These are phyloP conservation scores for Nothopassalora personata DNA, from an alignment of 2,329 filamentous ascomycete genomes.

Conservation along the genomic window DNA sequence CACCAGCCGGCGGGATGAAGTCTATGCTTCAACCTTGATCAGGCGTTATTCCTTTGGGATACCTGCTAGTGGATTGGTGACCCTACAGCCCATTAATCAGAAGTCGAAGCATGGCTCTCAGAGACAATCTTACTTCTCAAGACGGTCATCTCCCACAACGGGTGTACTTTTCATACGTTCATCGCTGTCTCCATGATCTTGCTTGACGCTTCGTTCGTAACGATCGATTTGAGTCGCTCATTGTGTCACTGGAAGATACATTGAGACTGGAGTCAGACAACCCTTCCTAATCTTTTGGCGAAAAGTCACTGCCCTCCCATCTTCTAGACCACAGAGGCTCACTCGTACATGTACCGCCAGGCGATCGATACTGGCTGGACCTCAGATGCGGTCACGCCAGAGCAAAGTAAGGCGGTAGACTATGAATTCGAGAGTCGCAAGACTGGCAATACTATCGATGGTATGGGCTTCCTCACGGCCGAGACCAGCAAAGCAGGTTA, in stretches of 20 bases:
- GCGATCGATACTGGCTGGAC: neutral
- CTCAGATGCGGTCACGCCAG: neutral
- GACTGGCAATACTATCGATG: neutral
- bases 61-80: constrained; percentile 12
- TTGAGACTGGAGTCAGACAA: neutral
- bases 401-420: neutral
- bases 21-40: too few species aligned
- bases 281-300: neutral
- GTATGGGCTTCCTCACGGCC: neutral
- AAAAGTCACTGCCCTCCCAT: neutral
- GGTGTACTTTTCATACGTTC: neutral
- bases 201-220: neutral
- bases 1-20: too few species aligned
- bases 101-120: neutral
- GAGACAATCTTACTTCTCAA: neutral
- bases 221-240: too few species aligned
- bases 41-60: too few species aligned
- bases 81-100: neutral
- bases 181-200: neutral
- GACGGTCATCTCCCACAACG: neutral
- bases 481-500: neutral
- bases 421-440: neutral
- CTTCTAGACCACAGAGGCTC: neutral
- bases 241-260: neutral
- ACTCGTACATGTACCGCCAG: neutral